These are phyloP conservation scores for Phaeotremella skinneri DNA, from an alignment of 768 basidiomycete genomes.

Conservation along the genomic window DNA sequence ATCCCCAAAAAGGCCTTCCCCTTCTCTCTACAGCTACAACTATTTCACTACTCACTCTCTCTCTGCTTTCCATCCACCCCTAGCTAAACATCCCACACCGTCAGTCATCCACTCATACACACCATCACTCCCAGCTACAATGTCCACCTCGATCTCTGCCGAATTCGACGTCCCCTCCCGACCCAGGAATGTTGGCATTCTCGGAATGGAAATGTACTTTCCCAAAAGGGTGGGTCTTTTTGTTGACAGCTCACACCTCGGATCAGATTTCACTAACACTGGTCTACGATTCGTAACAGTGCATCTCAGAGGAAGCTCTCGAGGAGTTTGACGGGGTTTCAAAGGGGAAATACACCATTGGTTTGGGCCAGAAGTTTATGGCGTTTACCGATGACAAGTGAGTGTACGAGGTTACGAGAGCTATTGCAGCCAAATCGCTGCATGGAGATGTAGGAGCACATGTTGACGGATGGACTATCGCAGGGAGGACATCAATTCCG, in stretches of 20 bases:
- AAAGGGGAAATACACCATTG: conserved; percentile 98
- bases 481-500: conserved; percentile 94
- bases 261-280: neutral
- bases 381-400: conserved; percentile 92
- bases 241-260: neutral
- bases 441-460: neutral
- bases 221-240: conserved; percentile 69
- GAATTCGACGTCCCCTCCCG: conserved; percentile 55
- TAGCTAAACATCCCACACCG: neutral
- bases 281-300: conserved; percentile 55
- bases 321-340: conserved; percentile 91
- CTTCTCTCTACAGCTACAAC: neutral
- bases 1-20: neutral
- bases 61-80: neutral
- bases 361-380: conserved; percentile 97
- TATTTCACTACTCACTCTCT: conserved; percentile 1
- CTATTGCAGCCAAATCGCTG: neutral
- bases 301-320: conserved; percentile 91
- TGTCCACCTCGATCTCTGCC: conserved; percentile 22
- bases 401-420: too few species aligned
- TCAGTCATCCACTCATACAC: neutral
- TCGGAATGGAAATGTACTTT: conserved; percentile 92
- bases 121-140: conserved; percentile 10
- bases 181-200: conserved; percentile 90
- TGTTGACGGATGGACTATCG: conserved; percentile 3